Conservation (phyloP, 805 yeast species). For the Saccharomyces paradoxus region DNA sequence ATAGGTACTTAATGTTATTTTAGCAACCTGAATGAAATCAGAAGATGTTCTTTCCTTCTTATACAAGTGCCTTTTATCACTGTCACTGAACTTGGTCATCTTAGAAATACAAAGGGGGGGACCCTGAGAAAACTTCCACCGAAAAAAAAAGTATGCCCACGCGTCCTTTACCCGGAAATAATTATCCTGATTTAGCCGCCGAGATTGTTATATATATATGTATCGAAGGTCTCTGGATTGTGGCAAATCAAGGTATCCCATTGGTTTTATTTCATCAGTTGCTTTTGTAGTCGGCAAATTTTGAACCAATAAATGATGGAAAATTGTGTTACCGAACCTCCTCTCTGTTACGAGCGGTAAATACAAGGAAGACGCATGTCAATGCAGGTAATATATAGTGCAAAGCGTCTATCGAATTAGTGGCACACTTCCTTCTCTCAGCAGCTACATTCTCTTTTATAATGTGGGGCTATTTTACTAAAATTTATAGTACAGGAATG, state of each 20-base stretch:
- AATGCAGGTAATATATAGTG: neutral
- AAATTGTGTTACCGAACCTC: neutral
- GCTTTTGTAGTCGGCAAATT: neutral
- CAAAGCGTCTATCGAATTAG: neutral
- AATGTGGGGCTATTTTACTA: neutral
- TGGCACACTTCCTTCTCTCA: neutral
- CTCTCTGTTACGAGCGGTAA: neutral
- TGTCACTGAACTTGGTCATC: neutral
- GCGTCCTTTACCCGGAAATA: neutral
- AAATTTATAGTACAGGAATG: neutral
- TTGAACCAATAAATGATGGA: neutral
- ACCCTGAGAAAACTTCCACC: neutral
- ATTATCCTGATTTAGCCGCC: neutral
- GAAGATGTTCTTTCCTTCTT: neutral
- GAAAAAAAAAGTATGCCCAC: neutral
- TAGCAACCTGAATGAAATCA: neutral
- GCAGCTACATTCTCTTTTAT: neutral
- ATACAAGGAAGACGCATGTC: neutral
- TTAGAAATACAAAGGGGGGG: neutral
- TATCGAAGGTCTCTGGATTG: neutral
- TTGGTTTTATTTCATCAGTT: neutral
- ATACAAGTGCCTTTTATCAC: neutral
- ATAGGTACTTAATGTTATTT: neutral
- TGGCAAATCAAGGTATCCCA: neutral
- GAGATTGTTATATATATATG: neutral